Percentiles rank a stretch among this genome's conserved stretches.
These are phyloP conservation scores for Trichoderma semiorbis DNA, from an alignment of 2,329 filamentous ascomycete genomes.

Conservation along the genomic window DNA sequence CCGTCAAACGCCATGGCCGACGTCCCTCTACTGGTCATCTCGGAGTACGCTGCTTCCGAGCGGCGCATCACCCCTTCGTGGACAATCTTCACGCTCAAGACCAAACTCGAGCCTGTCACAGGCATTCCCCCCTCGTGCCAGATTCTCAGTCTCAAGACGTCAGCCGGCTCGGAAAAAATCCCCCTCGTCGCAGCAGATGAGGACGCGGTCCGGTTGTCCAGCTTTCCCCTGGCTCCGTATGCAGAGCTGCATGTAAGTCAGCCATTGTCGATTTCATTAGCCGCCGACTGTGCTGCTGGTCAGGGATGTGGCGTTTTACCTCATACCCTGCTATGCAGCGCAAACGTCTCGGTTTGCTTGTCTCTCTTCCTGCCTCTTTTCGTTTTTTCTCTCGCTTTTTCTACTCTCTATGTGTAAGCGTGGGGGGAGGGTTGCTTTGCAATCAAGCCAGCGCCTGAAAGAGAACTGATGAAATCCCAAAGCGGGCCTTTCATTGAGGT, in stretches of 20 bases:
- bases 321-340: conserved; percentile 1
- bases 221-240: conserved; percentile 67
- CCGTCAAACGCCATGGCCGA: conserved; percentile 55
- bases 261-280: conserved; percentile 22
- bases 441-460: conserved; percentile 4
- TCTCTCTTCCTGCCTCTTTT: background rate
- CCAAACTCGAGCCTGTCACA: conserved; percentile 87
- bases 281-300: background rate
- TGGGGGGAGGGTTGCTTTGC: background rate
- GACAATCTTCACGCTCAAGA: conserved; percentile 79
- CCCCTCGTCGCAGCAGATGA: conserved; percentile 69
- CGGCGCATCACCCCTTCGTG: conserved; percentile 89
- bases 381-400: background rate
- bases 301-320: conserved; percentile 9
- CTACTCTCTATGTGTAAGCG: background rate
- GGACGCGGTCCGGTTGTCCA: conserved; percentile 61
- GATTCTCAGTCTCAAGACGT: conserved; percentile 66
- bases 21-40: conserved; percentile 70
- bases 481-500: background rate
- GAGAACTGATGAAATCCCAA: conserved; percentile 9
- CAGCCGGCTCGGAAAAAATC: conserved; percentile 53
- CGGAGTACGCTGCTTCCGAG: conserved; percentile 77
- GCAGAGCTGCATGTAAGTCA: conserved; percentile 75
- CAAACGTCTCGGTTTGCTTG: conserved; percentile 21
- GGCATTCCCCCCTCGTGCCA: conserved; percentile 82